Percentiles rank a stretch among this genome's conserved stretches.
phyloP scores from a whole-genome alignment of 768 basidiomycete species.

The Boletus reticulatus region DNA sequence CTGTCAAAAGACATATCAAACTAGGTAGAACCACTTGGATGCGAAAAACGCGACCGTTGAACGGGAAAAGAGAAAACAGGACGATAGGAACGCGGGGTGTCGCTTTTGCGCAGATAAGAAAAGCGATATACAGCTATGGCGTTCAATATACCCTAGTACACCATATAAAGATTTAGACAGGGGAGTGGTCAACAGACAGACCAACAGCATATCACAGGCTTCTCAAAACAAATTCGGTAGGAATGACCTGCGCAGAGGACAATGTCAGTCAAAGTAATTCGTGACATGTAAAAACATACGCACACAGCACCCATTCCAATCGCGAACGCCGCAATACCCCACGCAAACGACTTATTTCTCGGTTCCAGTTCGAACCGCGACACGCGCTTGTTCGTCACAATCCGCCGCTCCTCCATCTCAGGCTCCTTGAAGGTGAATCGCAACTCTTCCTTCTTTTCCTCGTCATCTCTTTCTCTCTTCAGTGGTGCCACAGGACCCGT shows the following conservation, averaged over 20 bases:
- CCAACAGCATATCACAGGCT: constrained; percentile 11
- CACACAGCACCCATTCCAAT: constrained; percentile 80
- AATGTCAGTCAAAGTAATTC: background rate
- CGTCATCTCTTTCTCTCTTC: constrained; percentile 52
- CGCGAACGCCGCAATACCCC: constrained; percentile 84
- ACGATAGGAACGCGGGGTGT: constrained; percentile 10
- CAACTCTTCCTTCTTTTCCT: constrained; percentile 44
- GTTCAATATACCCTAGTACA: constrained; percentile 22
- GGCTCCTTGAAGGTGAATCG: constrained; percentile 70
- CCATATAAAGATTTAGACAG: constrained; percentile 9
- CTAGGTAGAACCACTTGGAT: background rate
- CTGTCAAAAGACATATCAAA: background rate
- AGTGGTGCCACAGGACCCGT: constrained; percentile 27
- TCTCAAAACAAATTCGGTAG: constrained; percentile 61
- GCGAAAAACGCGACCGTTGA: background rate
- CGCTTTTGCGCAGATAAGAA: constrained; percentile 13
- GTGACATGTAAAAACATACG: constrained; percentile 31
- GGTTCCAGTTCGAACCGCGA: constrained; percentile 57
- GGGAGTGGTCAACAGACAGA: constrained; percentile 10
- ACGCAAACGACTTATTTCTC: constrained; percentile 71
- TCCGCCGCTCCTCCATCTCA: constrained; percentile 53
- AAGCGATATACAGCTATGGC: constrained; percentile 16
- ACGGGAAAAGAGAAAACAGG: background rate
- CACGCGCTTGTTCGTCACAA: constrained; percentile 65
- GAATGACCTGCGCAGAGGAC: constrained; percentile 40